Conservation (phyloP, 768 basidiomycete species). For the Collybiopsis confluens region DNA sequence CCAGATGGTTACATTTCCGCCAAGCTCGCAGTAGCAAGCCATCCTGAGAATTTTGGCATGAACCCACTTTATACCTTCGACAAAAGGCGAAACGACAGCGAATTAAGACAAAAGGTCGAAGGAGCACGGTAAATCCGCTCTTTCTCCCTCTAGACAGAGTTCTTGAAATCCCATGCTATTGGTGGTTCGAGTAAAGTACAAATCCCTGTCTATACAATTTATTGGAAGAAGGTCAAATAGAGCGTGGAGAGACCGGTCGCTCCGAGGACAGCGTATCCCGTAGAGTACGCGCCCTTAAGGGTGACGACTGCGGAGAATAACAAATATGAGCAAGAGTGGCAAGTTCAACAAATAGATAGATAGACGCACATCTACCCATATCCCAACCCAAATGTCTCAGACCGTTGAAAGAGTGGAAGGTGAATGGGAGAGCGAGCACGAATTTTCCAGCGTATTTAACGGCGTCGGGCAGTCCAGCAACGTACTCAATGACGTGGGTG, state of each 20-base stretch:
- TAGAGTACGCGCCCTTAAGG: slow-evolving; percentile 9
- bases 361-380: slow-evolving; percentile 60
- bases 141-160: too few relatives aligned
- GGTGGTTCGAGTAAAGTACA: not conserved
- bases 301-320: slow-evolving; percentile 8
- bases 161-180: too few relatives aligned
- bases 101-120: too few relatives aligned
- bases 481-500: slow-evolving; percentile 52
- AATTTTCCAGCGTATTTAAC: slow-evolving; percentile 55
- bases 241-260: slow-evolving; percentile 8
- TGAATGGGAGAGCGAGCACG: slow-evolving; percentile 60
- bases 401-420: slow-evolving; percentile 70
- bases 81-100: too few relatives aligned
- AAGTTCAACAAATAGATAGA: too few relatives aligned
- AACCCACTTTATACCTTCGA: too few relatives aligned
- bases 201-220: not conserved
- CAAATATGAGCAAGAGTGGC: too few relatives aligned
- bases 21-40: too few relatives aligned
- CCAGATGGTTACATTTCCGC: too few relatives aligned
- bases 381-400: slow-evolving; percentile 72
- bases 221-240: not conserved
- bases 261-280: slow-evolving; percentile 11
- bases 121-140: too few relatives aligned
- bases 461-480: slow-evolving; percentile 49
- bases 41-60: too few relatives aligned